Percentiles rank a stretch among this genome's conserved stretches.
Evolutionary conservation across 2,329 filamentous ascomycete species (phyloP).

Genomic region (Talaromyces verruculosus): DNA sequence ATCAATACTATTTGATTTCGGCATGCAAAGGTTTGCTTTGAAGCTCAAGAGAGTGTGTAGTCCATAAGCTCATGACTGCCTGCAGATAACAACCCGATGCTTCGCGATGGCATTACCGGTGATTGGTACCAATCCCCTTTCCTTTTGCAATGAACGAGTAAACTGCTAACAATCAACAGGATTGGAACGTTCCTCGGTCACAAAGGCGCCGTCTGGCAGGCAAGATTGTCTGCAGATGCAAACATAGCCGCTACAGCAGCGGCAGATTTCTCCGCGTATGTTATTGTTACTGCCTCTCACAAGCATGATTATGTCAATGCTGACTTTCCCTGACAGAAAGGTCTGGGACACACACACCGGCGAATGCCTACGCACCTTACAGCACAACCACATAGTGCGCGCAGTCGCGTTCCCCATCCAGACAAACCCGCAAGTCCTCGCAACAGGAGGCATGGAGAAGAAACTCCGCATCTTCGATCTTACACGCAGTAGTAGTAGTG

Average conservation of each 20-base stretch:
- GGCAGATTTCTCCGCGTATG: constrained; percentile 91
- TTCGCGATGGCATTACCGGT: constrained; percentile 91
- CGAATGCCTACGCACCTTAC: constrained; percentile 79
- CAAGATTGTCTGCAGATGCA: constrained; percentile 83
- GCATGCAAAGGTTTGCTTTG: constrained; percentile 76
- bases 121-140: constrained; percentile 65
- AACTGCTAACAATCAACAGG: constrained; percentile 44
- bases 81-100: constrained; percentile 94
- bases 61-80: neutral
- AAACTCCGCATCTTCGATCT: constrained; percentile 93
- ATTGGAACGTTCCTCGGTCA: constrained; percentile 98
- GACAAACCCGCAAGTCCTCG: constrained; percentile 73
- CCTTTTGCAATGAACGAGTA: neutral
- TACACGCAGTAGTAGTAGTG: constrained; percentile 52
- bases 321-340: constrained; percentile 58
- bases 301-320: neutral
- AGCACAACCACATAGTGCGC: constrained; percentile 93
- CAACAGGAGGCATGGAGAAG: constrained; percentile 94
- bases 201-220: constrained; percentile 97
- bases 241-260: constrained; percentile 87
- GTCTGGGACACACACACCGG: constrained; percentile 97
- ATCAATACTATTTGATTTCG: constrained; percentile 87
- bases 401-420: constrained; percentile 86
- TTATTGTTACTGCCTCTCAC: constrained; percentile 29
- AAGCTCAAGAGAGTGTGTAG: neutral